phyloP scores from a whole-genome alignment of 345 rosid species.

The Bruguiera parviflora region DNA sequence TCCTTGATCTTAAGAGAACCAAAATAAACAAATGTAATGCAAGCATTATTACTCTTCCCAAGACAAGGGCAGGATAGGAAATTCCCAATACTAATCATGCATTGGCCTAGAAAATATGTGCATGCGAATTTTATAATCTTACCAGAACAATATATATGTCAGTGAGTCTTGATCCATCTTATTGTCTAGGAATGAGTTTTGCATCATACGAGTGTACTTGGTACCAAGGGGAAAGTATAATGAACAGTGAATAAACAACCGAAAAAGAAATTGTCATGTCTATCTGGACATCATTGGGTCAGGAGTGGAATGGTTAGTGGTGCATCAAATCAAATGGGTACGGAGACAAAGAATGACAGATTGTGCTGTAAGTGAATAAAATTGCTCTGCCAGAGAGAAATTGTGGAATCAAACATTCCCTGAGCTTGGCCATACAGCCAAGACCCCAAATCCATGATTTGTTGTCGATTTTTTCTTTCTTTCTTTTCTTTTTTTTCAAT shows the following conservation, averaged over 20 bases:
- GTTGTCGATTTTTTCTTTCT: background rate
- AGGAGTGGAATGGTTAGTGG: background rate
- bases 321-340: background rate
- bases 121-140: background rate
- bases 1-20: constrained; percentile 35
- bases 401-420: constrained; percentile 44
- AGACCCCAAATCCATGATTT: constrained; percentile 19
- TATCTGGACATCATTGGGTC: background rate
- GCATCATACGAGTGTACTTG: background rate
- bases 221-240: background rate
- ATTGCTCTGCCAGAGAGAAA: constrained; percentile 17
- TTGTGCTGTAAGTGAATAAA: constrained; percentile 1
- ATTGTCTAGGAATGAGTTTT: constrained; percentile 17
- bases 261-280: constrained; percentile 11
- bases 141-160: background rate
- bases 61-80: constrained; percentile 29
- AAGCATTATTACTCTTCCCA: constrained; percentile 18
- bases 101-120: background rate
- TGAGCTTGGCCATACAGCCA: constrained; percentile 39
- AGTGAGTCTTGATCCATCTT: constrained; percentile 10
- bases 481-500: background rate
- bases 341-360: background rate
- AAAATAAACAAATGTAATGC: constrained; percentile 19
- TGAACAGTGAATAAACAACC: background rate
- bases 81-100: constrained; percentile 25